Base-by-base conservation (phyloP, 345 rosid genomes). In the Pugionium dolabratum region DNA sequence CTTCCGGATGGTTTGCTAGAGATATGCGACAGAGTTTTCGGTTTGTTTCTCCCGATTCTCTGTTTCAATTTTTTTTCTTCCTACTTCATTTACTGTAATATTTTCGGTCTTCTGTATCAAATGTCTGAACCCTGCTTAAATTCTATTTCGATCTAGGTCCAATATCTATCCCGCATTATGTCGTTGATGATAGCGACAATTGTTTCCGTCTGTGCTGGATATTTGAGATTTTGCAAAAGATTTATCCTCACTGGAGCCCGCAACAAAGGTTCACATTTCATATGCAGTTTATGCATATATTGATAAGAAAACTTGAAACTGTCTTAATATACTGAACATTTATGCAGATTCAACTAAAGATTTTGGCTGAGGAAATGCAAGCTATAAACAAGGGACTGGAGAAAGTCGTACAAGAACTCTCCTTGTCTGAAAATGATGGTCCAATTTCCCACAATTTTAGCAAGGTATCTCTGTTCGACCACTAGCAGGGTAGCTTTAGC, bases 341-440 rank as follows among this genome's bases (percentile, higher is more conserved):
- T 47, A 41, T 72, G 62, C 77, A 93, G 98, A 69, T 93, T 76
- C 98, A 93, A 85, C 66, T 93, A 80, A 93, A 93, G 82, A 79
- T 71, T 79, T 75, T 93, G 84, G 98, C 96, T 0, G 97, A 93
- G 79, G 98, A 93, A 82, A 93, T 93, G 97, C 96, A 93, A 85
- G 97, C 95, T 9, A 74, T 93, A 72, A 90, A 86, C 84, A 93
- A 90, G 82, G 98, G 98, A 64, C 79, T 93, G 72, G 97, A 93
- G 76, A 93, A 90, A 67, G 86, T 88, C 55, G 83, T 88, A 37
- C 96, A 90, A 76, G 98, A 93, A 69, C 78, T 93, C 47, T 72
- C 97, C 69, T 64, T 79, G 73, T 81, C 96, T 7, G 97, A 89
- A 81, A 85, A 80, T 76, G 97, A 93, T 79, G 98, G 96, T 50